Evolutionary conservation across 2,329 filamentous ascomycete genomes (phyloP), one percentile per base, ranked within the genome.

Genomic region (Colletotrichum sp.): DNA sequence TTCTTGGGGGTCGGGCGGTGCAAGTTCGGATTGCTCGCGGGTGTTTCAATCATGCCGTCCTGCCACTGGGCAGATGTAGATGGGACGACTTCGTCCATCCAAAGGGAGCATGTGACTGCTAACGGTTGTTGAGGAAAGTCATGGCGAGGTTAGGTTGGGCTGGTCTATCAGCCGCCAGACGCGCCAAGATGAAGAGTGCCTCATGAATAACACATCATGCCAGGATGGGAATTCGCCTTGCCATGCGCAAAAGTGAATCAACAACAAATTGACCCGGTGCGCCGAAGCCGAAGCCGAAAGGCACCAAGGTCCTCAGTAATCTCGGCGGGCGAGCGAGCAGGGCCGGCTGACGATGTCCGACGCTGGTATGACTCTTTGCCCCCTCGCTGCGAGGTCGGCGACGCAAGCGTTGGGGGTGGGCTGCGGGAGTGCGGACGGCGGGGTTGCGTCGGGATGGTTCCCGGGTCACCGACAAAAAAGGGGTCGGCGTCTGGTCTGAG

Each of bases 21-120:
- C n/a, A 61, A 67, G 55, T 64, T 72, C 72, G 63, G 68, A 72
- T 64, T 34, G 68, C 24, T 39, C 52, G 68, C 52, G 26, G 68
- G 16, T 21, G 72, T 74, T 71, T 71, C 72, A 30, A 63, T 21
- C n/a, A 63, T 63, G 30, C 60, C 60, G 60, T 16, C 24, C 55
- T 34, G 28, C 32, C 28, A 16, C 60, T 36, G 43, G 43, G 43
- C 21, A 43, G n/a, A n/a, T n/a, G n/a, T n/a, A n/a, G 24, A 36
- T 64, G 61, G 21, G 61, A 64, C n/a, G 32, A 34, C 13, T 63
- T 14, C 26, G 12, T 65, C 16, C 3, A 9, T 21, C 32, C 21
- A 34, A 12, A 39, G n/a, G 28, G 16, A 4, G 39, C n/a, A 48
- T 66, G 59, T 32, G 26, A 21, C 28, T 30, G 2, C 59, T 34